Conservation (phyloP, 805 yeast species). For the Candida silvatica region DNA sequence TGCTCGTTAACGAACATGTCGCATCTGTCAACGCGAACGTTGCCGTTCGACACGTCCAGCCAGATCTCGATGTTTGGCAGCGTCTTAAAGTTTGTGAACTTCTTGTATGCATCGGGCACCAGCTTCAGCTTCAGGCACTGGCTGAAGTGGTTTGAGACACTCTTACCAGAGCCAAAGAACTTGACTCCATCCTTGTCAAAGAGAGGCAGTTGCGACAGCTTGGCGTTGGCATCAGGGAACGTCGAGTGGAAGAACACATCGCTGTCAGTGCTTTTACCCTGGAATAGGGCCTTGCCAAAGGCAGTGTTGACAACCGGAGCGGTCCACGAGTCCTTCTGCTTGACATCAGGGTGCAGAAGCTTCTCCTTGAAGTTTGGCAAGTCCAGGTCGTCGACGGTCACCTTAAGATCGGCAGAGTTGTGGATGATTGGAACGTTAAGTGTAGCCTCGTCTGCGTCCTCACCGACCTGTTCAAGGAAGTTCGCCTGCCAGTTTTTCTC, state of each 20-base stretch:
- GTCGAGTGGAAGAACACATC: conserved; percentile 18
- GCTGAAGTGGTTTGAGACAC: conserved; percentile 20
- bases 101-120: conserved; percentile 23
- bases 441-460: background rate
- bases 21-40: conserved; percentile 13
- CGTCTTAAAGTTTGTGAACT: conserved; percentile 11
- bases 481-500: conserved; percentile 21
- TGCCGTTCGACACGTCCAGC: conserved; percentile 17
- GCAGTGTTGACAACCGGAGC: conserved; percentile 20
- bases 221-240: conserved; percentile 17
- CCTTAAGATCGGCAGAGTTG: background rate
- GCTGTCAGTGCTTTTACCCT: conserved; percentile 5
- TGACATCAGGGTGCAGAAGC: conserved; percentile 6
- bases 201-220: conserved; percentile 14
- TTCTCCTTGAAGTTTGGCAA: conserved; percentile 4
- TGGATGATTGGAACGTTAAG: no score
- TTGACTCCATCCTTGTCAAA: conserved; percentile 13
- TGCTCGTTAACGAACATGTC: conserved; percentile 19
- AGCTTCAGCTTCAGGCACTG: conserved; percentile 22
- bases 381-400: conserved; percentile 4
- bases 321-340: conserved; percentile 9
- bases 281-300: conserved; percentile 20
- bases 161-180: conserved; percentile 23
- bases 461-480: conserved; percentile 5
- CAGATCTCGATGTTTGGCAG: conserved; percentile 25